Evolutionary conservation across 2,329 filamentous ascomycete species (phyloP).

Genomic region (Microsporum canis): DNA sequence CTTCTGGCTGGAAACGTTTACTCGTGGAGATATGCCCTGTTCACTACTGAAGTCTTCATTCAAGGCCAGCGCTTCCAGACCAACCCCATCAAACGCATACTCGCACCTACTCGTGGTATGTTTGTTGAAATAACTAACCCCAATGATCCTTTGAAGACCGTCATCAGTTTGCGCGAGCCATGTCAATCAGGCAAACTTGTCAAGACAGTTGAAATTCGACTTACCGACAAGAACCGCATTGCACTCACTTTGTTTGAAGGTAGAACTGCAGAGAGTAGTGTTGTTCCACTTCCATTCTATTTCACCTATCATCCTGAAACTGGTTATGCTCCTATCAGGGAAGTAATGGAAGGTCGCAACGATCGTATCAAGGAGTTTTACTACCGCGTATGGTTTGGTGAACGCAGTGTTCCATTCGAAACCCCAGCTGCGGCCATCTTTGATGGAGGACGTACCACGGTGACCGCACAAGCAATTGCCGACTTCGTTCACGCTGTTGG

Average conservation of each 20-base stretch:
- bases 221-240: slow-evolving; percentile 66
- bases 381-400: slow-evolving; percentile 93
- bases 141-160: slow-evolving; percentile 69
- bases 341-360: slow-evolving; percentile 92
- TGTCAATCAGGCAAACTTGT: slow-evolving; percentile 74
- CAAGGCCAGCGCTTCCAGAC: slow-evolving; percentile 96
- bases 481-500: slow-evolving; percentile 99
- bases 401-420: slow-evolving; percentile 72
- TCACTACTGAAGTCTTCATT: slow-evolving; percentile 84
- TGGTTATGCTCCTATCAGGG: slow-evolving; percentile 92
- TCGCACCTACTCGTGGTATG: slow-evolving; percentile 73
- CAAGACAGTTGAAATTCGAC: slow-evolving; percentile 75
- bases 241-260: slow-evolving; percentile 86
- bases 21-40: slow-evolving; percentile 90
- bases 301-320: slow-evolving; percentile 93
- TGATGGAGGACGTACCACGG: slow-evolving; percentile 74
- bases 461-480: slow-evolving; percentile 87
- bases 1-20: slow-evolving; percentile 74
- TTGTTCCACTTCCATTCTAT: slow-evolving; percentile 71
- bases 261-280: slow-evolving; percentile 69
- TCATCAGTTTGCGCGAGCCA: slow-evolving; percentile 79
- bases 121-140: slow-evolving; percentile 79
- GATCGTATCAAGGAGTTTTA: slow-evolving; percentile 99
- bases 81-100: slow-evolving; percentile 86
- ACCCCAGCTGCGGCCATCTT: slow-evolving; percentile 77